These are phyloP conservation scores for Ceratobasidium sp. DNA, from an alignment of 1,284 basidiomycete species.

Conservation along the genomic window DNA sequence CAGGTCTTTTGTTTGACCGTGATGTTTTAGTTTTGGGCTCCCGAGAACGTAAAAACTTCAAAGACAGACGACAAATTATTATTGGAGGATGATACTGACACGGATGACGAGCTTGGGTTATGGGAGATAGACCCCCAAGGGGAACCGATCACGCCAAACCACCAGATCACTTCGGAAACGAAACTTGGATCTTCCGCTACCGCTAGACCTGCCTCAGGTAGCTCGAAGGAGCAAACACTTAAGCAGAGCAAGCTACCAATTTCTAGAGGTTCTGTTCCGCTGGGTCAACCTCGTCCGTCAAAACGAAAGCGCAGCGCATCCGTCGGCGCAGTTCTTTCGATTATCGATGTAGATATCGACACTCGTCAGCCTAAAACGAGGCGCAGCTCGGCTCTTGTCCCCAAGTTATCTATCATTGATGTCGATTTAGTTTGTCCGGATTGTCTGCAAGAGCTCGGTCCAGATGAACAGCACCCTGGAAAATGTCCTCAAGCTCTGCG, in stretches of 20 bases:
- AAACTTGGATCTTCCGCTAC: neutral
- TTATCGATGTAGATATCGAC: neutral
- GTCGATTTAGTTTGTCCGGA: constrained; percentile 29
- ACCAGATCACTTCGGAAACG: neutral
- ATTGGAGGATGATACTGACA: constrained; percentile 10
- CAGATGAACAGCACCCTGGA: constrained; percentile 12
- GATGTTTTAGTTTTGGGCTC: constrained; percentile 30
- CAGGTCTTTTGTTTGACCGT: no score
- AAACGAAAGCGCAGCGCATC: constrained; percentile 41
- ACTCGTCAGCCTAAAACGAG: constrained; percentile 3
- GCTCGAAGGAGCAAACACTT: neutral
- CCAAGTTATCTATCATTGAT: constrained; percentile 13
- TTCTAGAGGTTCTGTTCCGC: constrained; percentile 33
- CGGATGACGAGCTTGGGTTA: constrained; percentile 29
- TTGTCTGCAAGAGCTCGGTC: constrained; percentile 22
- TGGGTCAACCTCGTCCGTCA: constrained; percentile 7
- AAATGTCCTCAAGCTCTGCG: neutral
- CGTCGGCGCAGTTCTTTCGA: neutral
- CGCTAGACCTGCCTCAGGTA: no score
- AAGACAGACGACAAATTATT: constrained; percentile 10
- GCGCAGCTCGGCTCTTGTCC: neutral
- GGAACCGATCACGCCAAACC: constrained; percentile 15
- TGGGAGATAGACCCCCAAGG: constrained; percentile 41
- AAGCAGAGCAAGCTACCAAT: constrained; percentile 29
- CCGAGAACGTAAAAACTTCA: constrained; percentile 3